A percentile compares a stretch with the other conserved stretches of the same genome.
Evolutionary conservation across 2,329 filamentous ascomycete species (phyloP).

Genomic region (Grosmannia penicillata): DNA sequence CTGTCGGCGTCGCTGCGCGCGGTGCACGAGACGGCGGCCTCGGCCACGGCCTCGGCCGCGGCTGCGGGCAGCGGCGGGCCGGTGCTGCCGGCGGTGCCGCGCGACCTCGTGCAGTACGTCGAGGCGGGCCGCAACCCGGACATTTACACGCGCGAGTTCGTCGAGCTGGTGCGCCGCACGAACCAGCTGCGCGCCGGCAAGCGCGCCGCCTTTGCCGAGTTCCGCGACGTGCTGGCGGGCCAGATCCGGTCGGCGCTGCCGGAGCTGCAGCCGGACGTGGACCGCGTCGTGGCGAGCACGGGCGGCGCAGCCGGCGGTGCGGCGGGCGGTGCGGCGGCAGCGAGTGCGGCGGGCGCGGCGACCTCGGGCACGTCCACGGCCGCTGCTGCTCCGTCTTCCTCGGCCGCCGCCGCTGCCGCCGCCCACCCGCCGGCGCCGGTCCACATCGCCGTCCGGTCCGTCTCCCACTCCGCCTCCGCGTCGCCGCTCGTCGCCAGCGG

Average conservation of each 20-base stretch:
- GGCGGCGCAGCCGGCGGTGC: background rate
- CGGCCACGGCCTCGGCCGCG: conserved; percentile 20
- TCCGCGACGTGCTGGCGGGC: conserved; percentile 46
- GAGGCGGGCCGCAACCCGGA: conserved; percentile 59
- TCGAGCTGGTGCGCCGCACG: conserved; percentile 49
- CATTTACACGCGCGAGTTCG: conserved; percentile 61
- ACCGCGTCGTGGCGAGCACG: conserved; percentile 30
- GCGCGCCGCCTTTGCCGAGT: conserved; percentile 41
- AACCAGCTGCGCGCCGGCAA: conserved; percentile 57
- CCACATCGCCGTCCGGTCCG: background rate
- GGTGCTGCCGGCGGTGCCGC: conserved; percentile 37
- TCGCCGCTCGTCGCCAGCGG: conserved; percentile 2
- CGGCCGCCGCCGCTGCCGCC: background rate
- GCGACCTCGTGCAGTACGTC: conserved; percentile 52
- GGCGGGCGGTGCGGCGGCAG: background rate
- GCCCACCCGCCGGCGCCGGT: background rate
- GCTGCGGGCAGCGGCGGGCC: conserved; percentile 15
- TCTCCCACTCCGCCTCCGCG: conserved; percentile 1
- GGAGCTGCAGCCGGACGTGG: conserved; percentile 40
- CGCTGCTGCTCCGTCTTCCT: background rate
- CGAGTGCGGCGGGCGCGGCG: background rate
- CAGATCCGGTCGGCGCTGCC: conserved; percentile 44
- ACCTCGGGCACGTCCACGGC: background rate
- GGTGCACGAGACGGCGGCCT: no score
- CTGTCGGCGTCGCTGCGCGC: conserved; percentile 25